Evolutionary conservation across 805 yeast genomes (phyloP).

Genomic region (Saccharomycopsis lassenensis): DNA sequence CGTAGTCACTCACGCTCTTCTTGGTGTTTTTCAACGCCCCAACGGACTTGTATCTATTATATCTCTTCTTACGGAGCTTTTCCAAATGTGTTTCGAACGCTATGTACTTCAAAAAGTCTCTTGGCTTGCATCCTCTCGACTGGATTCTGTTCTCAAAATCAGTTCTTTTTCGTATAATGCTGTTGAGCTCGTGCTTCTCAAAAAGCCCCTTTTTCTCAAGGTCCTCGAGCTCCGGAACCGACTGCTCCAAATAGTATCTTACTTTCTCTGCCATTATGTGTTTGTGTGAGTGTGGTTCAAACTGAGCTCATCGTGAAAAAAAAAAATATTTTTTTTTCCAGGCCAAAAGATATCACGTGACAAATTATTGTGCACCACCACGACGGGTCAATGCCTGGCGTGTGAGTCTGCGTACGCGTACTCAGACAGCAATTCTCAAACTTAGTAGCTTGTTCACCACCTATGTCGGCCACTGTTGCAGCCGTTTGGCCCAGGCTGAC

Average conservation of each 20-base stretch:
- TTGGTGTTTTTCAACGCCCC: constrained; percentile 44
- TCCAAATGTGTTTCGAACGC: constrained; percentile 76
- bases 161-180: constrained; percentile 85
- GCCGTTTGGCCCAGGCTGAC: no score
- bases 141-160: constrained; percentile 88
- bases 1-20: constrained; percentile 74
- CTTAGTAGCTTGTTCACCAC: no score
- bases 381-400: not conserved
- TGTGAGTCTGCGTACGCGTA: no score
- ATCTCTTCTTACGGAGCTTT: constrained; percentile 62
- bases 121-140: constrained; percentile 69
- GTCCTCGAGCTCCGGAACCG: constrained; percentile 89
- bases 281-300: no score
- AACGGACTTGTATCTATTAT: constrained; percentile 44
- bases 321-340: no score
- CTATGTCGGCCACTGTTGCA: no score
- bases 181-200: constrained; percentile 67
- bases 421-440: no score
- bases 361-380: not conserved
- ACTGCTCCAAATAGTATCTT: constrained; percentile 48
- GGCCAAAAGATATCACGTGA: no score
- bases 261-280: constrained; percentile 30
- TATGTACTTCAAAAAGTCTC: constrained; percentile 69
- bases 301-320: no score
- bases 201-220: constrained; percentile 72